These are phyloP conservation scores for Lepiota brunneoincarnata DNA, from an alignment of 768 basidiomycete species.

Conservation along the genomic window DNA sequence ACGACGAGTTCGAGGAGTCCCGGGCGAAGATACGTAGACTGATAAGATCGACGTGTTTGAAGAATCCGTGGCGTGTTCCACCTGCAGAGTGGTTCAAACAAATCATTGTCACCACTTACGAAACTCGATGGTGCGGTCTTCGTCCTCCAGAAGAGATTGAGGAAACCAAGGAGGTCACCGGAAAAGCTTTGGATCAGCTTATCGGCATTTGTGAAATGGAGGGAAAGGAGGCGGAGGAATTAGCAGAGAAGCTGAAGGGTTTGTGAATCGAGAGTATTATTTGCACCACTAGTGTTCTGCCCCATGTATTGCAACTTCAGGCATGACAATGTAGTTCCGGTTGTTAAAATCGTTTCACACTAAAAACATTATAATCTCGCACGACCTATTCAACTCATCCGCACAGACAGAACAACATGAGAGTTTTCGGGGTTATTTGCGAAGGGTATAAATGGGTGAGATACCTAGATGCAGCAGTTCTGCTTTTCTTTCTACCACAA, in stretches of 20 bases:
- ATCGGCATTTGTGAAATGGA: constrained; percentile 3
- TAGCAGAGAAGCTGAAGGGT: constrained; percentile 3
- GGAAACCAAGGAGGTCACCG: not conserved
- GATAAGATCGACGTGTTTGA: constrained; percentile 1
- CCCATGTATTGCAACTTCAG: too few relatives aligned
- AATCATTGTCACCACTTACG: not conserved
- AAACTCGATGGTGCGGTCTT: not conserved
- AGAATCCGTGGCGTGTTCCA: not conserved
- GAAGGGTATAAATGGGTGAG: not conserved
- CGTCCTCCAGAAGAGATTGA: not conserved
- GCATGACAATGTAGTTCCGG: too few relatives aligned
- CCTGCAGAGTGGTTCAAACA: constrained; percentile 5
- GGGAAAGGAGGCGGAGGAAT: not conserved
- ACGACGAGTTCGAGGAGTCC: constrained; percentile 14
- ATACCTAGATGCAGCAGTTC: constrained; percentile 5
- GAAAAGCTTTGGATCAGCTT: not conserved
- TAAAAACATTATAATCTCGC: too few relatives aligned
- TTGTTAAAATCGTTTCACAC: too few relatives aligned
- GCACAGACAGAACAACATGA: not conserved
- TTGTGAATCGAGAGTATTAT: too few relatives aligned
- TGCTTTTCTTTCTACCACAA: constrained; percentile 4
- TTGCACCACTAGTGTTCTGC: too few relatives aligned
- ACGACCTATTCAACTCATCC: too few relatives aligned
- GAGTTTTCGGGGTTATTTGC: not conserved
- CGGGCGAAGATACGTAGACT: not conserved